phyloP scores from a whole-genome alignment of 495 filamentous ascomycete species.

The Glonium stellatum region DNA sequence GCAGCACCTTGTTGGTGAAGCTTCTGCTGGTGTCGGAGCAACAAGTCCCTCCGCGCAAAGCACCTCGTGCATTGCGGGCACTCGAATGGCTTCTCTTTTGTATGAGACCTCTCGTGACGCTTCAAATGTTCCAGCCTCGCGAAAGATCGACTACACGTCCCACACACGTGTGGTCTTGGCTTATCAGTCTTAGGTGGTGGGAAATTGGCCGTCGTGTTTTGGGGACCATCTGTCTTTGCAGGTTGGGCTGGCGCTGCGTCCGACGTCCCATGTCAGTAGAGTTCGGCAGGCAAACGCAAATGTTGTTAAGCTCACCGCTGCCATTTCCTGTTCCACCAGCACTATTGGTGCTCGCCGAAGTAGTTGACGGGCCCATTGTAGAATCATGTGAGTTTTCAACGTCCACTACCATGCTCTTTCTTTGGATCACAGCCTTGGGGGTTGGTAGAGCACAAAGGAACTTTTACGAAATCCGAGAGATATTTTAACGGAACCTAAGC shows the following conservation, averaged over 20 bases:
- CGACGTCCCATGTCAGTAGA: neutral
- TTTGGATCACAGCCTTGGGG: neutral
- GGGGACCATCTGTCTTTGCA: constrained; percentile 20
- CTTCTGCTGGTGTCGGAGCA: constrained; percentile 97
- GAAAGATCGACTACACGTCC: constrained; percentile 87
- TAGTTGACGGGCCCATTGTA: constrained; percentile 21
- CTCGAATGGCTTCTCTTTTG: constrained; percentile 98
- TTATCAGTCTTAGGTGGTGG: constrained; percentile 94
- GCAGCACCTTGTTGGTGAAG: constrained; percentile 93
- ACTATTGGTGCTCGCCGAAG: constrained; percentile 13
- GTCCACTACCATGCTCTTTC: constrained; percentile 13
- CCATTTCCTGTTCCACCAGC: constrained; percentile 15
- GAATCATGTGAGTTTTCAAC: constrained; percentile 7
- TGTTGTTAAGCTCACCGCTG: constrained; percentile 19
- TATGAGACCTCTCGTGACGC: constrained; percentile 95
- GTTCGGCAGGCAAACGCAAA: neutral
- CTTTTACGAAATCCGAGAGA: neutral
- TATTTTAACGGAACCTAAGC: neutral
- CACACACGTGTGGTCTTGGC: constrained; percentile 89
- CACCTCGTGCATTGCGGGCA: constrained; percentile 92
- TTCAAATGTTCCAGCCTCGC: constrained; percentile 95
- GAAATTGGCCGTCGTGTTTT: constrained; percentile 37
- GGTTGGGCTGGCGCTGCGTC: constrained; percentile 18
- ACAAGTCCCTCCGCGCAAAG: constrained; percentile 88
- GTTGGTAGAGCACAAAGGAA: neutral